Percentiles rank a stretch among this genome's conserved stretches.
Evolutionary conservation across 208 protist species (phyloP).

Genomic region (Crithidia brevicula): DNA sequence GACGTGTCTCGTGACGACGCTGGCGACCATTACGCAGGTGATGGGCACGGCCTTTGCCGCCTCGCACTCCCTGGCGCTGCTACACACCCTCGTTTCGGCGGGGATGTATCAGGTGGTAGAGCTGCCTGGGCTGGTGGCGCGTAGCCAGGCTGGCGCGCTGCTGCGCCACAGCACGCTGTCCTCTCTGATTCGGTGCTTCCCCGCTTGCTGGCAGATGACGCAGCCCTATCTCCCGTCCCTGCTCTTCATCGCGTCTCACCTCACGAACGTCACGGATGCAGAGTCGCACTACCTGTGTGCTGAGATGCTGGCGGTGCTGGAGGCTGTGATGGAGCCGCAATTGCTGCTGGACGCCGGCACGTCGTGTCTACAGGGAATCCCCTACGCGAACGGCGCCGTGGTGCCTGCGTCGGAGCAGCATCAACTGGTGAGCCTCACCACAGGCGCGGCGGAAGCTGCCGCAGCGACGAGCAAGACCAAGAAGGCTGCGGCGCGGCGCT

Average conservation of each 20-base stretch:
- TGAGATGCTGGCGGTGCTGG: constrained; percentile 83
- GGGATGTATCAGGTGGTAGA: constrained; percentile 60
- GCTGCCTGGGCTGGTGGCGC: constrained; percentile 48
- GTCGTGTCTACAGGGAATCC: constrained; percentile 66
- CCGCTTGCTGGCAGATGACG: constrained; percentile 85
- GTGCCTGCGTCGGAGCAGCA: constrained; percentile 37
- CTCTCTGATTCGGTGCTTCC: constrained; percentile 68
- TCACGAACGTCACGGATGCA: constrained; percentile 54
- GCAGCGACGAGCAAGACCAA: constrained; percentile 14
- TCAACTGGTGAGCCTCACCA: constrained; percentile 19
- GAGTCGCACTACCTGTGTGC: constrained; percentile 75
- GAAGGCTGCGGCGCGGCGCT: constrained; percentile 9
- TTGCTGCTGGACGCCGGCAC: constrained; percentile 75
- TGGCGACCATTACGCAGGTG: constrained; percentile 69
- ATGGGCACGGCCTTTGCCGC: constrained; percentile 74
- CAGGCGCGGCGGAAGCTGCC: constrained; percentile 9
- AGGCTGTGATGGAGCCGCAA: constrained; percentile 87
- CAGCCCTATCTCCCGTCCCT: constrained; percentile 75
- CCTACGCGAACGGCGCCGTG: constrained; percentile 47
- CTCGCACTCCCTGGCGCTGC: constrained; percentile 50
- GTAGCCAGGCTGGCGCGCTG: constrained; percentile 57
- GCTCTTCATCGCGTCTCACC: constrained; percentile 56
- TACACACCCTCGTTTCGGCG: constrained; percentile 53
- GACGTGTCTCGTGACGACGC: constrained; percentile 45
- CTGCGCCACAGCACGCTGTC: constrained; percentile 71